These are phyloP conservation scores for Rhizopogon roseolus DNA, from an alignment of 768 basidiomycete species.

Conservation along the genomic window DNA sequence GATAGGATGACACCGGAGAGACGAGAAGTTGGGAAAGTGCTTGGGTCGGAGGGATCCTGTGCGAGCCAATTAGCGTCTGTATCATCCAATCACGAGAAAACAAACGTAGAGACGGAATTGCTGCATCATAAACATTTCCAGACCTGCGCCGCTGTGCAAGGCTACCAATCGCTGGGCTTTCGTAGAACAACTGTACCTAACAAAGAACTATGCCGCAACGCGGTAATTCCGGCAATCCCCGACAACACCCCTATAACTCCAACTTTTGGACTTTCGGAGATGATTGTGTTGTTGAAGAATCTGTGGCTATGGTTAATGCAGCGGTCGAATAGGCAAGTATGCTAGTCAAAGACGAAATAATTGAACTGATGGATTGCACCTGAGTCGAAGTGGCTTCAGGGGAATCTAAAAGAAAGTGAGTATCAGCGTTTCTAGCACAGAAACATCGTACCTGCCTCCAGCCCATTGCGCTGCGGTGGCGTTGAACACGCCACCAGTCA, in stretches of 20 bases:
- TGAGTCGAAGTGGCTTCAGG: conserved; percentile 41
- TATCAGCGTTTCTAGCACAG: not conserved
- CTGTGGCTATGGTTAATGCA: too few relatives aligned
- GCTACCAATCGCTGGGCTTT: conserved; percentile 11
- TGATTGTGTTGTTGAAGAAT: too few relatives aligned
- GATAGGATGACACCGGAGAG: conserved; percentile 8
- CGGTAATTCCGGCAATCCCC: conserved; percentile 45
- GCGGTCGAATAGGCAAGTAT: too few relatives aligned
- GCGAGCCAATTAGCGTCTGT: conserved; percentile 3
- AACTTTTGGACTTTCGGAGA: too few relatives aligned
- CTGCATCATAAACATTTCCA: conserved; percentile 10
- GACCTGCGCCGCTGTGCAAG: not conserved
- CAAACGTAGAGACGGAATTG: conserved; percentile 25
- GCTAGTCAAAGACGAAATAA: too few relatives aligned
- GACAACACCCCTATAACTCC: conserved; percentile 62
- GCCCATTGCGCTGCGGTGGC: conserved; percentile 31
- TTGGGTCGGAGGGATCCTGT: conserved; percentile 32
- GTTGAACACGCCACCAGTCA: conserved; percentile 33
- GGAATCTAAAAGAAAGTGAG: conserved; percentile 20
- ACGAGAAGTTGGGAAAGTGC: conserved; percentile 29
- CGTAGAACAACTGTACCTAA: conserved; percentile 21
- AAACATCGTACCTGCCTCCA: conserved; percentile 9
- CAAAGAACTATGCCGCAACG: conserved; percentile 34
- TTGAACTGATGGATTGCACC: conserved; percentile 20
- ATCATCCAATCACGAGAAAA: not conserved